Evolutionary conservation across 1,284 basidiomycete genomes (phyloP).

Genomic region (Trichosporon faecale): DNA sequence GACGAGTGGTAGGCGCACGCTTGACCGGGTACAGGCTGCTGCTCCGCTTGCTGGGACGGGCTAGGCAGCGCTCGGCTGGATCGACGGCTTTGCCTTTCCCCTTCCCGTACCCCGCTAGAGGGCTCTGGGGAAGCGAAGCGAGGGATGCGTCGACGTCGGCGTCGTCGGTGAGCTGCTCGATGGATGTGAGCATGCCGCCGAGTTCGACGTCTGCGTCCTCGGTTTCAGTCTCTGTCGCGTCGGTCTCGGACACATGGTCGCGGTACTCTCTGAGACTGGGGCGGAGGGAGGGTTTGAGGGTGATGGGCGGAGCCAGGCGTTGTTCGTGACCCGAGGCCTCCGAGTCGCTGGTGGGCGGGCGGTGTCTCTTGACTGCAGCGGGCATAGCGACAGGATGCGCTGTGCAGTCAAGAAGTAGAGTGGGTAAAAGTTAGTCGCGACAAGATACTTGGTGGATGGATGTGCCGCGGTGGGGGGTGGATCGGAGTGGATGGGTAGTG

Average conservation of each 20-base stretch:
- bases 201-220: conserved; percentile 4
- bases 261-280: conserved; percentile 3
- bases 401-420: background rate
- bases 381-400: conserved; percentile 8
- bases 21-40: background rate
- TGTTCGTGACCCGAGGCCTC: conserved; percentile 1
- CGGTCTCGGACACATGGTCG: conserved; percentile 8
- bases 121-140: background rate
- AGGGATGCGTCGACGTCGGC: conserved; percentile 10
- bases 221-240: background rate
- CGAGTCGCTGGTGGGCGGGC: conserved; percentile 2
- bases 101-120: conserved; percentile 1
- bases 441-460: conserved; percentile 4
- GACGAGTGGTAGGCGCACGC: background rate
- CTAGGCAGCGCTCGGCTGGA: conserved; percentile 8
- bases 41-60: background rate
- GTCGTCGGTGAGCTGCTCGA: conserved; percentile 10
- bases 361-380: conserved; percentile 9
- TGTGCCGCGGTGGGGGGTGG: background rate
- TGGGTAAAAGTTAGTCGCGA: background rate
- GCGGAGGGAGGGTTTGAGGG: background rate
- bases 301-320: conserved; percentile 1
- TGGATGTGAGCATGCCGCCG: conserved; percentile 5
- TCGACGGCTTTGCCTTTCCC: conserved; percentile 21
- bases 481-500: background rate